Conservation (phyloP, 495 filamentous ascomycete genomes). For the Neurospora tetraspora region DNA sequence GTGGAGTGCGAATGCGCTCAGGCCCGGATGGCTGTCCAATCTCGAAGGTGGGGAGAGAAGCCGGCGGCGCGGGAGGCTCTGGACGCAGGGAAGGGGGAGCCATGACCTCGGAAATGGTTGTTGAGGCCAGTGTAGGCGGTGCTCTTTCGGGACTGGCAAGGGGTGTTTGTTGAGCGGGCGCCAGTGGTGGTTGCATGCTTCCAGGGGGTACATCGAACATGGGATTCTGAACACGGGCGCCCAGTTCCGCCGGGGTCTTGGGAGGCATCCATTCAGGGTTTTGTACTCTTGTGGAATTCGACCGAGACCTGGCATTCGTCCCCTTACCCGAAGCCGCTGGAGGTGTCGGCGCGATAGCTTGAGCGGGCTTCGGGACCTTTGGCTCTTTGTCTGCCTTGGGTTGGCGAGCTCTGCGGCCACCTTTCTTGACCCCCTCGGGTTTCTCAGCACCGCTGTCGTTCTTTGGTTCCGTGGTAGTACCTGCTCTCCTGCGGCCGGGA, state of each 20-base stretch:
- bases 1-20: conserved; percentile 39
- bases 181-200: conserved; percentile 30
- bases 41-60: conserved; percentile 30
- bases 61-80: conserved; percentile 30
- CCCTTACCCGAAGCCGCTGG: conserved; percentile 12
- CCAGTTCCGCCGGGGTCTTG: conserved; percentile 24
- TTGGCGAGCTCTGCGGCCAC: conserved; percentile 32
- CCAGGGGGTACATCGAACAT: conserved; percentile 26
- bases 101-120: conserved; percentile 37
- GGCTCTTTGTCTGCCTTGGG: conserved; percentile 31
- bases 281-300: conserved; percentile 31
- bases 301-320: conserved; percentile 35
- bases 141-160: conserved; percentile 29
- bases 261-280: conserved; percentile 27
- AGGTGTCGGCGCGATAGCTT: conserved; percentile 34
- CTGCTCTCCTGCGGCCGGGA: conserved; percentile 42
- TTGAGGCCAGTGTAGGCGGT: conserved; percentile 17
- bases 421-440: conserved; percentile 37
- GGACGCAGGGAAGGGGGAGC: conserved; percentile 38
- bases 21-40: conserved; percentile 26
- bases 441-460: conserved; percentile 48
- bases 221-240: conserved; percentile 14
- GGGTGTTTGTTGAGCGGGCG: conserved; percentile 20
- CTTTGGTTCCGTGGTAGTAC: conserved; percentile 22
- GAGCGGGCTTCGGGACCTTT: conserved; percentile 19